Conservation (phyloP, 2,329 filamentous ascomycete species). For the Ophiostoma sp. region DNA sequence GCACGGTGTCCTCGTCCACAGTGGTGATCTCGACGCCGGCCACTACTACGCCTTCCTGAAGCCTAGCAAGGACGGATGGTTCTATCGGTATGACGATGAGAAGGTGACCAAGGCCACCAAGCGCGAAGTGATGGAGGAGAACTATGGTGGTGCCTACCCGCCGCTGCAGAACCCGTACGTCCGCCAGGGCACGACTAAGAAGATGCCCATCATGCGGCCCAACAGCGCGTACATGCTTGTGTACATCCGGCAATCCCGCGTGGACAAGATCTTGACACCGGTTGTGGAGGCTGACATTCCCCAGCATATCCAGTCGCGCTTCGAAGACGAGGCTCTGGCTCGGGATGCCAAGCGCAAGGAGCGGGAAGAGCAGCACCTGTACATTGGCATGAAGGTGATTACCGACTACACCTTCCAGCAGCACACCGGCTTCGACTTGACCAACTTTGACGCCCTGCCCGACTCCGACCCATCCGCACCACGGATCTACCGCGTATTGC, state of each 20-base stretch:
- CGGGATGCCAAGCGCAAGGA: conserved; percentile 80
- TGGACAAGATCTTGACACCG: conserved; percentile 79
- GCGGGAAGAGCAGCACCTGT: conserved; percentile 90
- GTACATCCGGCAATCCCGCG: conserved; percentile 82
- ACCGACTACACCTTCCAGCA: conserved; percentile 77
- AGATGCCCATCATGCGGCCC: conserved; percentile 60
- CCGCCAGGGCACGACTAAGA: conserved; percentile 54
- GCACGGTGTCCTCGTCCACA: conserved; percentile 94
- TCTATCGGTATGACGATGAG: conserved; percentile 97
- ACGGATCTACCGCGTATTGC: conserved; percentile 69
- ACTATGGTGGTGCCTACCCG: conserved; percentile 86
- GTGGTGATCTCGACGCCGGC: conserved; percentile 92
- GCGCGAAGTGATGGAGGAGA: conserved; percentile 91
- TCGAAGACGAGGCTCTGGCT: conserved; percentile 62
- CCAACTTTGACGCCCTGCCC: conserved; percentile 62
- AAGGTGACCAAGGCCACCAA: conserved; percentile 92
- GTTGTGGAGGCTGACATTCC: conserved; percentile 80
- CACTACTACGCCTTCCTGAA: conserved; percentile 99
- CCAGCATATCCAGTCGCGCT: conserved; percentile 68
- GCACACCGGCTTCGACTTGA: conserved; percentile 83
- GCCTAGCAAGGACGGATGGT: conserved; percentile 87
- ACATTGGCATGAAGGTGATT: conserved; percentile 80
- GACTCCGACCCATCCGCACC: conserved; percentile 66
- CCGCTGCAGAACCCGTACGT: conserved; percentile 44
- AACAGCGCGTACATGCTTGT: conserved; percentile 98